Conservation (phyloP, 164 flowering plant genomes). For the Magnolia sinica region DNA sequence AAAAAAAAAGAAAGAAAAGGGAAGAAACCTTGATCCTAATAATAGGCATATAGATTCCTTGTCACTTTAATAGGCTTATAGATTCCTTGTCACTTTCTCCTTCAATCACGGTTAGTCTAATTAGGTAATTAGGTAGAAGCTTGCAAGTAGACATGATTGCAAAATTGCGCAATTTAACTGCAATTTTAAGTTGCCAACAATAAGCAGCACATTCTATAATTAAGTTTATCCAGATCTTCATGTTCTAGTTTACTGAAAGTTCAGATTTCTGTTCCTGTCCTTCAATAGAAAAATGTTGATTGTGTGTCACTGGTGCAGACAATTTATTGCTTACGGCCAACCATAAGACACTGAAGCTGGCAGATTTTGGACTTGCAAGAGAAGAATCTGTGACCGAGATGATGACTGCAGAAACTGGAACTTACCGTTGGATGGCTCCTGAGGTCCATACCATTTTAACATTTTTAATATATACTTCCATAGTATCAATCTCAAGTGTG, state of each 20-base stretch:
- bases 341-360: constrained; percentile 83
- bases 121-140: neutral
- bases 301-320: constrained; percentile 42
- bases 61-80: neutral
- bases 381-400: constrained; percentile 93
- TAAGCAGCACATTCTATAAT: too few species aligned
- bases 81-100: neutral
- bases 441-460: constrained; percentile 53
- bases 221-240: too few species aligned
- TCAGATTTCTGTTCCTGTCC: too few species aligned
- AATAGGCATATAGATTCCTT: neutral
- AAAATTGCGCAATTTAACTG: too few species aligned
- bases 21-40: too few species aligned
- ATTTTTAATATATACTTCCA: neutral
- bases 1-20: too few species aligned
- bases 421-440: constrained; percentile 99
- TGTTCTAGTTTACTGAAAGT: too few species aligned
- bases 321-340: constrained; percentile 85
- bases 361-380: constrained; percentile 97
- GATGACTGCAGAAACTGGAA: constrained; percentile 99
- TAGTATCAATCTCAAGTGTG: neutral
- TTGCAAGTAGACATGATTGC: neutral
- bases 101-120: neutral
- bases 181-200: too few species aligned
- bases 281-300: neutral